Evolutionary conservation across 306 rosid species (phyloP).

Genomic region (Gillenia trifoliata): DNA sequence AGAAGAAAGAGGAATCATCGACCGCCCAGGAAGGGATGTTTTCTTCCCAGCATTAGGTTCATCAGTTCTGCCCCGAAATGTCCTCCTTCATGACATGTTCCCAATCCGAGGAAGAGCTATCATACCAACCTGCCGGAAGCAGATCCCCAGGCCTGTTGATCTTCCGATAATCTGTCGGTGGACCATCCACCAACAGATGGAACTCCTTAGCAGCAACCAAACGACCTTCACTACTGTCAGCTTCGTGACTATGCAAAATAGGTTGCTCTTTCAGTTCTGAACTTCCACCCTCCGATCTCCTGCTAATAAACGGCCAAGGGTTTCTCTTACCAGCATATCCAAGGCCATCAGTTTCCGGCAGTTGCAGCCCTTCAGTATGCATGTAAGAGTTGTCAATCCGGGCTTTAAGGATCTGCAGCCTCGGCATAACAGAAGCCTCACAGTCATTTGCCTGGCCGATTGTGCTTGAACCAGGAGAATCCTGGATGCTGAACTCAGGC

Average conservation of each 20-base stretch:
- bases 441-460: slow-evolving; percentile 16
- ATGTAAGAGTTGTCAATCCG: slow-evolving; percentile 33
- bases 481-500: slow-evolving; percentile 15
- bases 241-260: slow-evolving; percentile 18
- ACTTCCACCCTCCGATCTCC: slow-evolving; percentile 26
- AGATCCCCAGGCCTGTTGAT: slow-evolving; percentile 22
- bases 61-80: slow-evolving; percentile 22
- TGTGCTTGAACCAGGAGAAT: slow-evolving; percentile 26
- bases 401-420: slow-evolving; percentile 41
- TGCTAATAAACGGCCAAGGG: slow-evolving; percentile 26
- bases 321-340: slow-evolving; percentile 28
- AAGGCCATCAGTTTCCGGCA: slow-evolving; percentile 17
- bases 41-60: slow-evolving; percentile 20
- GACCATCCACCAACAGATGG: slow-evolving; percentile 20
- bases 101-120: slow-evolving; percentile 68
- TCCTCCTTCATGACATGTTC: slow-evolving; percentile 72
- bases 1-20: not conserved
- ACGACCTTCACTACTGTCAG: slow-evolving; percentile 20
- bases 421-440: slow-evolving; percentile 54
- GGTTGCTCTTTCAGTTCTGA: slow-evolving; percentile 21
- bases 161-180: slow-evolving; percentile 27
- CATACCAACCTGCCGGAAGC: slow-evolving; percentile 33
- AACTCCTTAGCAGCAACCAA: slow-evolving; percentile 24
- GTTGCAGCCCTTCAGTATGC: slow-evolving; percentile 23
- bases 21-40: not conserved